Evolutionary conservation across 192 early-diverging fungal genomes (phyloP), one percentile per base, ranked within the genome.

Genomic region (Entomortierella beljakovae): DNA sequence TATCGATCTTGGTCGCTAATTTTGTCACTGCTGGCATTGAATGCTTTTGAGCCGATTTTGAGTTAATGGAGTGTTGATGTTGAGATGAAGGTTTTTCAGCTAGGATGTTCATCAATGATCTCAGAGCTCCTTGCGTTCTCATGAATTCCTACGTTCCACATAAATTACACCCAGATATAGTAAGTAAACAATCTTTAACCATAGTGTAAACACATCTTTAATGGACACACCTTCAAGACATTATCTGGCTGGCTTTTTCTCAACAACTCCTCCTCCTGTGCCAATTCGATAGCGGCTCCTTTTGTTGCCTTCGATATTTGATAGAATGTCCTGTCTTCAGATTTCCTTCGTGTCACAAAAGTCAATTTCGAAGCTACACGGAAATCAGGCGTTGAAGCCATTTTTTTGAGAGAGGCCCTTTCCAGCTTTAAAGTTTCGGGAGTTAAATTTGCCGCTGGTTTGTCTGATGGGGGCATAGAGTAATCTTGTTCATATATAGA

Each of bases 201-300:
- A 43, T 26, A 15, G 13, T 0, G 6, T 15, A n/a, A n/a, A n/a
- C 64, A 29, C 20, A 9, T 22, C 18, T 4, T 9, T 2, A 26
- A 6, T 2, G 38, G 34, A 22, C 6, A 25, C 66, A 74, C 71
- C 71, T 77, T 77, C 32, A 77, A 58, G 6, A 79, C 75, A 60
- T 79, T 79, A 25, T 79, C 75, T 10, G 75, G 75, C n/a, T 79
- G 75, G 40, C 75, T 70, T 25, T 79, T 79, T 32, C 75, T 26
- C 53, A 79, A 29, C 0, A 59, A 22, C 15, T 79, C 75, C 33
- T 79, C 75, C 26, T 79, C 75, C 6, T 79, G 75, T 2, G 75
- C 75, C 68, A 79, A 31, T 11, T 79, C 67, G 8, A 79, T 68
- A 1, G 75, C 75, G 0, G 75, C 75, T 7, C 75, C 75, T 29